These are phyloP conservation scores for Cicer pinnatifidum DNA, from an alignment of 306 rosid genomes.

Conservation along the genomic window DNA sequence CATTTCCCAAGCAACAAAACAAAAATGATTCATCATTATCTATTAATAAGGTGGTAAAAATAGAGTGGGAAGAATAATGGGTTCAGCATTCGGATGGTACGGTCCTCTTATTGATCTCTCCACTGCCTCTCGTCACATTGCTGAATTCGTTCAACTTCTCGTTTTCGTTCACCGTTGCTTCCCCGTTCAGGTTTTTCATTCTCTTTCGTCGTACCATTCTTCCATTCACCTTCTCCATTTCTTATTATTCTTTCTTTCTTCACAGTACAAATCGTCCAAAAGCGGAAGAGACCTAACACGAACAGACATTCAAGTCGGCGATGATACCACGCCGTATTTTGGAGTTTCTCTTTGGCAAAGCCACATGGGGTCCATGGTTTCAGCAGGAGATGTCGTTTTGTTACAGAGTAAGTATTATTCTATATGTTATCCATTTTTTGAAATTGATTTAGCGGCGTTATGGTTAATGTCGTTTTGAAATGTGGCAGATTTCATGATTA, in stretches of 20 bases:
- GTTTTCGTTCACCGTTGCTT: conserved; percentile 72
- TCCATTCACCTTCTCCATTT: neutral
- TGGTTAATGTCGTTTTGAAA: neutral
- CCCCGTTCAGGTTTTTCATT: conserved; percentile 61
- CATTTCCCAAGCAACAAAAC: no score
- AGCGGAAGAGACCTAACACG: conserved; percentile 56
- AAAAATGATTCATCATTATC: no score
- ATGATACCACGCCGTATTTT: conserved; percentile 72
- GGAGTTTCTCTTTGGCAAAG: conserved; percentile 73
- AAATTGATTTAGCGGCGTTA: conserved; percentile 19
- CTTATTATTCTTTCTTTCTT: conserved; percentile 18
- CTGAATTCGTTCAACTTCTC: conserved; percentile 77
- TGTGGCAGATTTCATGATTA: conserved; percentile 69
- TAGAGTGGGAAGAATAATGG: conserved; percentile 27
- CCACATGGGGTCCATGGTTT: conserved; percentile 54
- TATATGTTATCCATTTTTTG: neutral
- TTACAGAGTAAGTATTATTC: conserved; percentile 58
- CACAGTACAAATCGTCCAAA: conserved; percentile 62
- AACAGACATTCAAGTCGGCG: conserved; percentile 81
- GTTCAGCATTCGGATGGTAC: conserved; percentile 80
- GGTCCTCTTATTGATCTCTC: conserved; percentile 83
- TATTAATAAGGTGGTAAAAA: no score
- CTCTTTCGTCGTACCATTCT: neutral
- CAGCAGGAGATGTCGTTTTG: conserved; percentile 64
- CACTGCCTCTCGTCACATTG: conserved; percentile 59